Conservation (phyloP, 1,284 basidiomycete species). For the Retiboletus fuscus region DNA sequence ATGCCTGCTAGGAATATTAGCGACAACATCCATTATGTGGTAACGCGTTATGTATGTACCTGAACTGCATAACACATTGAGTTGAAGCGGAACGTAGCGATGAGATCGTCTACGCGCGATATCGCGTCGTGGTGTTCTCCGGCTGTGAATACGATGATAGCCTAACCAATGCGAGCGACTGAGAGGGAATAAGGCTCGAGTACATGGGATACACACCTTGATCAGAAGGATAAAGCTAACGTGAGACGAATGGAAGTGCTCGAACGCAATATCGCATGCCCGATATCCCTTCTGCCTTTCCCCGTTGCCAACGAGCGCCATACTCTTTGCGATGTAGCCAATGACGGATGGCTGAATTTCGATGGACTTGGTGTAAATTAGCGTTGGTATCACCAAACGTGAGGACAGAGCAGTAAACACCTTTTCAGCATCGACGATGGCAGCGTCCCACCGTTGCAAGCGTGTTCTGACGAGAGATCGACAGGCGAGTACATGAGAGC, state of each 20-base stretch:
- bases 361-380: conserved; percentile 3
- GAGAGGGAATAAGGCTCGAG: no score
- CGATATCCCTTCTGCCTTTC: not conserved
- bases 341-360: conserved; percentile 1
- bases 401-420: not conserved
- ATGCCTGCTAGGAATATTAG: conserved; percentile 10
- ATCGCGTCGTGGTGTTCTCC: conserved; percentile 12
- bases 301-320: not conserved
- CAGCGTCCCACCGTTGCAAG: not conserved
- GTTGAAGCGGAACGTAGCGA: not conserved
- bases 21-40: no score
- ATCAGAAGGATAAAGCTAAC: conserved; percentile 10
- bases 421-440: not conserved
- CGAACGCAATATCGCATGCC: conserved; percentile 7
- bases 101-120: conserved; percentile 16
- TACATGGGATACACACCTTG: not conserved
- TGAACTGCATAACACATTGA: conserved; percentile 7
- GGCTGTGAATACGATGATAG: conserved; percentile 10
- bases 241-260: not conserved
- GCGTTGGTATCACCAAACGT: not conserved
- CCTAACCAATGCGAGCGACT: not conserved
- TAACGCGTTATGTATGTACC: not conserved
- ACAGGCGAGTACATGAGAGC: not conserved
- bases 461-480: not conserved
- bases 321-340: conserved; percentile 25